A percentile compares a stretch with the other conserved stretches of the same genome.
These are phyloP conservation scores for Macrolepiota dolichaula DNA, from an alignment of 768 basidiomycete species.

Conservation along the genomic window DNA sequence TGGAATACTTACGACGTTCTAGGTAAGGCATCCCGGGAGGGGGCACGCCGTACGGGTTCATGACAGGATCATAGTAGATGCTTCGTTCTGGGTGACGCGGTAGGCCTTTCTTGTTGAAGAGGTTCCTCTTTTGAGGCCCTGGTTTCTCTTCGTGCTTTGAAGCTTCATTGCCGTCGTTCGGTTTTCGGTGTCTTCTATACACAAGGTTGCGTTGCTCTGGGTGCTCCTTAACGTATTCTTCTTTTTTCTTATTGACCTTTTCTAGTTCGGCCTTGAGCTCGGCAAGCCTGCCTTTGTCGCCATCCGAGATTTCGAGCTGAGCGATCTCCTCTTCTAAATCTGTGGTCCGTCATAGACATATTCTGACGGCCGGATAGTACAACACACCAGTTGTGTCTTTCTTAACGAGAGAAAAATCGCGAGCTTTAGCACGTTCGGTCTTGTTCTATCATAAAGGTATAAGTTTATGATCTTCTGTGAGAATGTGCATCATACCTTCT, in stretches of 20 bases:
- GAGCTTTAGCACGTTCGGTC: constrained; percentile 69
- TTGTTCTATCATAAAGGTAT: constrained; percentile 77
- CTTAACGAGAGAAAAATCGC: constrained; percentile 91
- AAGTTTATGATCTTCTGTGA: background rate
- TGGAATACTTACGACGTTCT: constrained; percentile 69
- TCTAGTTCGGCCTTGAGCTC: constrained; percentile 76
- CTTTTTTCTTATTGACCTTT: constrained; percentile 82
- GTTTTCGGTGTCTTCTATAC: constrained; percentile 53
- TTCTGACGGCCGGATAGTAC: background rate
- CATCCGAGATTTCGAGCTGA: constrained; percentile 49
- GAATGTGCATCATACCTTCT: constrained; percentile 61
- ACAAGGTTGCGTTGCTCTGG: constrained; percentile 89
- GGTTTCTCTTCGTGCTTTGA: constrained; percentile 29
- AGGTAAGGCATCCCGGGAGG: constrained; percentile 97
- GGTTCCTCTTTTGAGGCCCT: constrained; percentile 53
- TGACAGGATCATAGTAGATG: constrained; percentile 87
- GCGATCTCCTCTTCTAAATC: constrained; percentile 82
- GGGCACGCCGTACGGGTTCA: constrained; percentile 92
- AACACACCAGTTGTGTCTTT: constrained; percentile 81
- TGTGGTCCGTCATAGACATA: constrained; percentile 24
- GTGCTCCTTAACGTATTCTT: constrained; percentile 89
- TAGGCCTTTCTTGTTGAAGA: constrained; percentile 81
- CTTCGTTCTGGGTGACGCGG: constrained; percentile 90
- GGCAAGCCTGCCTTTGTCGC: constrained; percentile 62
- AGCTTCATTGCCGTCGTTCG: constrained; percentile 27